Evolutionary conservation across 2,329 filamentous ascomycete genomes (phyloP), one percentile per base, ranked within the genome.

Genomic region (Diplodia scrobiculata): DNA sequence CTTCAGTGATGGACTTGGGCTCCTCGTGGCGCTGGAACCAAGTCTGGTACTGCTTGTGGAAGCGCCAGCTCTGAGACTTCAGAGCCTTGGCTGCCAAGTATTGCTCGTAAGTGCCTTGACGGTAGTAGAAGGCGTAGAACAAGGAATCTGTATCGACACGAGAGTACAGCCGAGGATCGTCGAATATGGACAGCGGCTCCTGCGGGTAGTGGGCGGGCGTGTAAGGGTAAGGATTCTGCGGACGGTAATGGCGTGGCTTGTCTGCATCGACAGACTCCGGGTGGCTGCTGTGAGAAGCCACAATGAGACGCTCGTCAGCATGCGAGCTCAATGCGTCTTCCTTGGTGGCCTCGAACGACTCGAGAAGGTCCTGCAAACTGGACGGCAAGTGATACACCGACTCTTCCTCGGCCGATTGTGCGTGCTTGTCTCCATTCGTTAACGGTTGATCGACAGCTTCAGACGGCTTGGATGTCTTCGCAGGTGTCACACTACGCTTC

Each of bases 21-120:
- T 99, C 95, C 76, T 99, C 95, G 71, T 99, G 95, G 62, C 95
- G 86, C 79, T 99, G 95, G 75, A 99, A 99, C 95, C 95, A 99
- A 1, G 95, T 99, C 79, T 79, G 95, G 76, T 99, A 99, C 78
- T 98, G 95, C 83, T 99, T 99, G 81, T 99, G 95, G 78, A 99
- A 99, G 66, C 95, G 87, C 95, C 95, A 99, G 79, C 93, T 97
- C 79, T 99, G 95, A 71, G 94, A 91, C 81, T 99, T 99, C 63
- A 99, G 82, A n/a, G 95, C 92, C 79, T 96, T 97, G 14, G 95
- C 95, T 1, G 95, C 92, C 67, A 98, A 84, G 75, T 93, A 97
- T 77, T 99, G 95, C 77, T 98, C 93, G 72, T 96, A 93, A 0
- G 92, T 93, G 29, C 92, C 92, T 79, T 99, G 95, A 72, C 94